These are phyloP conservation scores for Myriosclerotinia curreyana DNA, from an alignment of 2,329 filamentous ascomycete genomes.

Conservation along the genomic window DNA sequence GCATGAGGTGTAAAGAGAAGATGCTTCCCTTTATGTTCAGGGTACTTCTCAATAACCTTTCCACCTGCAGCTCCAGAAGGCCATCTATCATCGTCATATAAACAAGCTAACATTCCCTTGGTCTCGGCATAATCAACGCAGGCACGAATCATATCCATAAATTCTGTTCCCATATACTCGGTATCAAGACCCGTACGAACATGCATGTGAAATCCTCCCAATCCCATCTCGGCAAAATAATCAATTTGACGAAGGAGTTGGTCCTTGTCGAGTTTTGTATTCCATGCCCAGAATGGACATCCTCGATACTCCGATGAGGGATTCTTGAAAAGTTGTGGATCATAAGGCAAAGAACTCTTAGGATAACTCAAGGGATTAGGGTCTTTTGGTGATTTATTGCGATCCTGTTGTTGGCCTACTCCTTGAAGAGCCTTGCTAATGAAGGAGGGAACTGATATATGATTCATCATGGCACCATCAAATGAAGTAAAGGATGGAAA, in stretches of 20 bases:
- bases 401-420: not conserved
- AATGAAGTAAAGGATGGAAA: not conserved
- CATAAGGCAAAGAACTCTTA: constrained; percentile 33
- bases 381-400: constrained; percentile 15
- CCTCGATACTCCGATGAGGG: constrained; percentile 39
- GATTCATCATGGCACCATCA: constrained; percentile 7
- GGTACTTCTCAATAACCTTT: constrained; percentile 33
- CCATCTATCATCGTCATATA: constrained; percentile 41
- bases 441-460: not conserved
- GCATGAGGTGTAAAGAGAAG: constrained; percentile 34
- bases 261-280: constrained; percentile 35
- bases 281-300: constrained; percentile 39
- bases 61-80: constrained; percentile 38
- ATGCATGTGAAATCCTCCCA: constrained; percentile 40
- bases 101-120: constrained; percentile 39
- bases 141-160: constrained; percentile 36
- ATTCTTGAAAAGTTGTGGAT: constrained; percentile 34
- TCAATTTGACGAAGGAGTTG: constrained; percentile 39
- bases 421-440: constrained; percentile 8
- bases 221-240: constrained; percentile 37
- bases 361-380: constrained; percentile 38
- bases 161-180: constrained; percentile 39
- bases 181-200: constrained; percentile 39
- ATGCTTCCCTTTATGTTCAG: constrained; percentile 36
- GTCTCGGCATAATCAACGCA: constrained; percentile 39